phyloP scores from a whole-genome alignment of 1,284 basidiomycete species.

The Rhodotorula sp. region DNA sequence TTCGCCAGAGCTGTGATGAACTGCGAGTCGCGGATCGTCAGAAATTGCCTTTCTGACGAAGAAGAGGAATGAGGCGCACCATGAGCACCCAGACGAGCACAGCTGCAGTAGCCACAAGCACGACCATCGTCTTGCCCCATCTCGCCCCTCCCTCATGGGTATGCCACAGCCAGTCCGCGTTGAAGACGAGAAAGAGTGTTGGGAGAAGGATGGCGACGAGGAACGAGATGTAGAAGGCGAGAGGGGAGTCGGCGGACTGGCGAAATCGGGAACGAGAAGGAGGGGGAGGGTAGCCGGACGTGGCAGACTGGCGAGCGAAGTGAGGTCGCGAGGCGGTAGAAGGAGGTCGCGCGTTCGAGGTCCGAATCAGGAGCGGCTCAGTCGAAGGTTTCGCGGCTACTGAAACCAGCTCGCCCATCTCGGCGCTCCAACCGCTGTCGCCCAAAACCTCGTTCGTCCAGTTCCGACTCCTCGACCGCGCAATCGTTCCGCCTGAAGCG shows the following conservation, averaged over 20 bases:
- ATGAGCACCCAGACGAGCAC: constrained; percentile 58
- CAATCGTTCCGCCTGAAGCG: neutral
- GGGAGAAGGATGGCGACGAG: constrained; percentile 51
- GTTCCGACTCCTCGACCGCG: neutral
- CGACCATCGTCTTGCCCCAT: constrained; percentile 65
- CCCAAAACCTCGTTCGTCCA: too few species aligned
- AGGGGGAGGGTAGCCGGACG: constrained; percentile 48
- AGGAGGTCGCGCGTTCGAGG: too few species aligned
- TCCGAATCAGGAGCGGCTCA: too few species aligned
- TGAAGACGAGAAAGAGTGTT: constrained; percentile 59
- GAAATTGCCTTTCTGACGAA: neutral
- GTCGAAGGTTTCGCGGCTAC: too few species aligned
- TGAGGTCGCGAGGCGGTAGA: too few species aligned
- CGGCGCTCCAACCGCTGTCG: too few species aligned
- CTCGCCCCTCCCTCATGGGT: constrained; percentile 66
- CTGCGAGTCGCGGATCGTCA: neutral
- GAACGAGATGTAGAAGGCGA: constrained; percentile 69
- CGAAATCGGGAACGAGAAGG: constrained; percentile 66
- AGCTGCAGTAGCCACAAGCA: constrained; percentile 59
- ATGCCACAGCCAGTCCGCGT: constrained; percentile 76
- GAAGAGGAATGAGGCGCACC: constrained; percentile 55
- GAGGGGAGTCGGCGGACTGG: constrained; percentile 75
- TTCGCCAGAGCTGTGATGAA: constrained; percentile 65
- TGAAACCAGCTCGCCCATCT: too few species aligned
- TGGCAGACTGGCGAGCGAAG: too few species aligned